Conservation (phyloP, 2,329 filamentous ascomycete genomes). For the Fonsecaea multimorphosa region DNA sequence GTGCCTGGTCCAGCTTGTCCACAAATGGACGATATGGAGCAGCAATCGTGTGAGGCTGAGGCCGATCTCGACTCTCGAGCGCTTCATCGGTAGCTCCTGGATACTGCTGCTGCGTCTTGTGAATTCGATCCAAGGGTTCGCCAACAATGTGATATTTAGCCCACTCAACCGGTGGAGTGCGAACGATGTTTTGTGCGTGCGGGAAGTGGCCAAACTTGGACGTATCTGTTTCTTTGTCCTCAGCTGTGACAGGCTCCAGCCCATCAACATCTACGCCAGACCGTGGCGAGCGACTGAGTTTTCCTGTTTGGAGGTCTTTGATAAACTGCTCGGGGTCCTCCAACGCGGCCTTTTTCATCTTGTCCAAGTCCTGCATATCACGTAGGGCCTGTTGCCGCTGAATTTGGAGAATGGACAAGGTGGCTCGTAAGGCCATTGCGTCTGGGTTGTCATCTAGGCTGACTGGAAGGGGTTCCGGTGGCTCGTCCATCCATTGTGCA, state of each 20-base stretch:
- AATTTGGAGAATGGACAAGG: slow-evolving; percentile 84
- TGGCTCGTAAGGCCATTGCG: slow-evolving; percentile 82
- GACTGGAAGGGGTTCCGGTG: slow-evolving; percentile 51
- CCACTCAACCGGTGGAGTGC: slow-evolving; percentile 93
- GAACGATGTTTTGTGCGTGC: slow-evolving; percentile 78
- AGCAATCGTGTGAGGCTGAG: slow-evolving; percentile 60
- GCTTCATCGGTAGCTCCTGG: slow-evolving; percentile 56
- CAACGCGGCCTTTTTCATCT: slow-evolving; percentile 73
- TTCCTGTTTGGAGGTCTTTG: slow-evolving; percentile 69
- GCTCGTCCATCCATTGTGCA: slow-evolving; percentile 37
- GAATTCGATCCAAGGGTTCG: slow-evolving; percentile 80
- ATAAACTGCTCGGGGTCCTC: slow-evolving; percentile 74
- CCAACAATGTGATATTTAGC: slow-evolving; percentile 90
- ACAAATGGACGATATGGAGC: slow-evolving; percentile 66
- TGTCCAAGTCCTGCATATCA: slow-evolving; percentile 74
- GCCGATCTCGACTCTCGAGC: slow-evolving; percentile 36
- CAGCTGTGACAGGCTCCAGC: slow-evolving; percentile 43
- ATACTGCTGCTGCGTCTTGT: slow-evolving; percentile 74
- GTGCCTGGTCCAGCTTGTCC: slow-evolving; percentile 53
- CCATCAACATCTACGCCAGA: slow-evolving; percentile 45
- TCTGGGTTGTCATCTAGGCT: slow-evolving; percentile 72
- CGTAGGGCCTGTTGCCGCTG: slow-evolving; percentile 78
- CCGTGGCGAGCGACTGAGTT: slow-evolving; percentile 50
- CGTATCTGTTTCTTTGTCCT: slow-evolving; percentile 41
- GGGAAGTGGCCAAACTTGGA: slow-evolving; percentile 70